A percentile compares a stretch with the other conserved stretches of the same genome.
Evolutionary conservation across 345 rosid species (phyloP).

Genomic region (Raphanus sativus): DNA sequence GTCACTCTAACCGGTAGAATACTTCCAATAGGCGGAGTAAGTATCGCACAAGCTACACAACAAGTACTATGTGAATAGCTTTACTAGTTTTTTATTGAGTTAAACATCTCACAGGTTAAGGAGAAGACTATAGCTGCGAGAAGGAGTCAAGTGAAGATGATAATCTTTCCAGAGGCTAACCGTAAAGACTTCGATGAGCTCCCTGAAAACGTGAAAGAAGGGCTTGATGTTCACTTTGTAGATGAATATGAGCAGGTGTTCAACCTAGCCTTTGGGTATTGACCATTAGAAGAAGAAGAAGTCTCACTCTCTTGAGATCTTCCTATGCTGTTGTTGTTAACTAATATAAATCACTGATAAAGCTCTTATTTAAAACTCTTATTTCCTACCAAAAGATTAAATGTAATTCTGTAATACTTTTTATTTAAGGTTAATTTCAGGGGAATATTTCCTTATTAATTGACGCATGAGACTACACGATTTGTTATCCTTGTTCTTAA

Average conservation of each 20-base stretch:
- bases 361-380: too few relatives aligned
- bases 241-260: constrained; percentile 62
- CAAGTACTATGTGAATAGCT: neutral
- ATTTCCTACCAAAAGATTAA: too few relatives aligned
- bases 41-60: constrained; percentile 10
- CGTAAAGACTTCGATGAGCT: constrained; percentile 84
- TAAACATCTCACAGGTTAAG: constrained; percentile 56
- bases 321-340: neutral
- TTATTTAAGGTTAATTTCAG: too few relatives aligned
- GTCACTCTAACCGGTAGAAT: constrained; percentile 71
- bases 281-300: neutral
- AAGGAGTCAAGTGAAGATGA: constrained; percentile 69
- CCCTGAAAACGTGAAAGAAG: constrained; percentile 72
- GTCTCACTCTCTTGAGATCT: neutral
- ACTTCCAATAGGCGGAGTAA: constrained; percentile 91
- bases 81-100: neutral
- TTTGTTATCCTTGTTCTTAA: neutral
- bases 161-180: constrained; percentile 77
- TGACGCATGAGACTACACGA: neutral
- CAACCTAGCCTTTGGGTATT: constrained; percentile 51
- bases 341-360: neutral
- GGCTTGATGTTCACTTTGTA: constrained; percentile 81
- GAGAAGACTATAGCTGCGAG: constrained; percentile 93
- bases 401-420: too few relatives aligned
- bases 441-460: neutral